phyloP scores from a whole-genome alignment of 345 rosid species.

The Aquilaria sinensis region DNA sequence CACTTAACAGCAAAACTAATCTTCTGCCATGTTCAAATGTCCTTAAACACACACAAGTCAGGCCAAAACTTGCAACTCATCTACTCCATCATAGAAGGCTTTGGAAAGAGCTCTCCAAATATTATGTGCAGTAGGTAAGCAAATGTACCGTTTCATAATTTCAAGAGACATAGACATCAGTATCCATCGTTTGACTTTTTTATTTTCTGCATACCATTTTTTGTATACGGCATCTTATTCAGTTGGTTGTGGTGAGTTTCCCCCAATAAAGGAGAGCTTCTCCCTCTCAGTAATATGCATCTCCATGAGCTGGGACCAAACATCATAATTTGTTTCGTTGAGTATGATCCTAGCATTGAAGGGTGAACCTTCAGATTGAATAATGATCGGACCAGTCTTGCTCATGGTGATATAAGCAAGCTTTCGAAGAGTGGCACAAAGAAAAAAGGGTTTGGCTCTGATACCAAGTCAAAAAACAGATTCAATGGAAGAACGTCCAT shows the following conservation, averaged over 20 bases:
- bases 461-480: too few relatives aligned
- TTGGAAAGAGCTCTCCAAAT: too few relatives aligned
- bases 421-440: too few relatives aligned
- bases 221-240: neutral
- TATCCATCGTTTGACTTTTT: neutral
- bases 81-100: neutral
- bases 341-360: too few relatives aligned
- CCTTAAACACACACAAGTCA: conserved; percentile 10
- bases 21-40: neutral
- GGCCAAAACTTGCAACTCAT: neutral
- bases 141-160: neutral
- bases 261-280: neutral
- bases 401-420: too few relatives aligned
- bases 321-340: neutral
- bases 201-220: neutral
- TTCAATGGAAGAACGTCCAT: too few relatives aligned
- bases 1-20: conserved; percentile 4
- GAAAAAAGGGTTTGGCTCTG: too few relatives aligned
- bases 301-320: conserved; percentile 3
- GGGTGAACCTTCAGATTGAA: too few relatives aligned
- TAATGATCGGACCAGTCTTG: too few relatives aligned
- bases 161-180: neutral
- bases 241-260: neutral
- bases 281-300: conserved; percentile 1
- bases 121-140: neutral